Evolutionary conservation across 2,329 filamentous ascomycete species (phyloP).

Genomic region (Clonostachys chloroleuca): DNA sequence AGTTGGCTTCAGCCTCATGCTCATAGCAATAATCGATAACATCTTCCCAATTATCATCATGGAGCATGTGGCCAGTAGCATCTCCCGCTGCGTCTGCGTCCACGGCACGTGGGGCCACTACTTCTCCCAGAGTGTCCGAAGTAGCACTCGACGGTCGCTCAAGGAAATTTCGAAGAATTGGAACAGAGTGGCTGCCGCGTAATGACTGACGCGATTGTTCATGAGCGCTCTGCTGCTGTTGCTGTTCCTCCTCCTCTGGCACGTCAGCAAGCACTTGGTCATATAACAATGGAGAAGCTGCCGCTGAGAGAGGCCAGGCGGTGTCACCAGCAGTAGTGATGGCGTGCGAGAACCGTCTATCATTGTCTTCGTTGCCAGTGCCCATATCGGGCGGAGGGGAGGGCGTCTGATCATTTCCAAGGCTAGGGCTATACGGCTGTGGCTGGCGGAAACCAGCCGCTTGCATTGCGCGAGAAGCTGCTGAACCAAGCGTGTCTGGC

Average conservation of each 20-base stretch:
- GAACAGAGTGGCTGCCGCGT: constrained; percentile 50
- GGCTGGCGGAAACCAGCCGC: constrained; percentile 36
- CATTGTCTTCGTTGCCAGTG: constrained; percentile 5
- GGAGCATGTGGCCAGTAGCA: constrained; percentile 17
- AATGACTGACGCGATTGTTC: constrained; percentile 40
- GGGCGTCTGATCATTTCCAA: constrained; percentile 10
- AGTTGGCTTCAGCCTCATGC: constrained; percentile 62
- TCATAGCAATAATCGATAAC: constrained; percentile 70
- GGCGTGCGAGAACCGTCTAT: constrained; percentile 25
- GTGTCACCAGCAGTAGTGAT: constrained; percentile 33
- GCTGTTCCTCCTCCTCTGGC: constrained; percentile 55
- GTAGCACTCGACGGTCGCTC: constrained; percentile 40
- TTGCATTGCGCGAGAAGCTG: not conserved
- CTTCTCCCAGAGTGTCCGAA: constrained; percentile 46
- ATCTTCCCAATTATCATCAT: constrained; percentile 57
- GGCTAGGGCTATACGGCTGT: constrained; percentile 28
- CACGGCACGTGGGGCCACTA: constrained; percentile 13
- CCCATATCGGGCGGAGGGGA: not conserved
- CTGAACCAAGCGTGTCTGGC: no score
- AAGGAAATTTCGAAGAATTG: constrained; percentile 41
- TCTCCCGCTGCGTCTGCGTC: constrained; percentile 12
- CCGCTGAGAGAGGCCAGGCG: constrained; percentile 32
- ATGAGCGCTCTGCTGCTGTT: not conserved
- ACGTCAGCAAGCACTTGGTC: constrained; percentile 51
- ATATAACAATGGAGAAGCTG: constrained; percentile 17